Percentiles rank a stretch among this genome's conserved stretches.
phyloP scores from a whole-genome alignment of 129 eudicot genomes.

The Smallanthus sonchifolius region DNA sequence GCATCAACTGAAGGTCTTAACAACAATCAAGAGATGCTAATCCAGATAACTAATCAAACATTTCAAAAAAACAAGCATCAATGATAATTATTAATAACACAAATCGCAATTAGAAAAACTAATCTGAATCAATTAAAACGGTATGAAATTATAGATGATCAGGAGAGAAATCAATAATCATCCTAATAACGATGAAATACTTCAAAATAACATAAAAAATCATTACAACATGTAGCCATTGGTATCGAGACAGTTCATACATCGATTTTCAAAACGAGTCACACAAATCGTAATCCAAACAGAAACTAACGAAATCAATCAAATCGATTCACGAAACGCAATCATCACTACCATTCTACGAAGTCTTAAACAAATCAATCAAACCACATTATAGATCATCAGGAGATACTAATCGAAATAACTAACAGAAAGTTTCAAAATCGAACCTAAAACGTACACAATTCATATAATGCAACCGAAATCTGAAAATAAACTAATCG shows the following conservation, averaged over 20 bases:
- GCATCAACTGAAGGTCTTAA: background rate
- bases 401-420: background rate
- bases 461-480: background rate
- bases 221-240: background rate
- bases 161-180: background rate
- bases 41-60: background rate
- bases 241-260: background rate
- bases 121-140: background rate
- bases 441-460: background rate
- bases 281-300: background rate
- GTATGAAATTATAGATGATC: background rate
- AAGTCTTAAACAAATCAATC: background rate
- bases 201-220: background rate
- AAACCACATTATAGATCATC: slow-evolving; percentile 1
- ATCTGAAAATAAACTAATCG: slow-evolving; percentile 6
- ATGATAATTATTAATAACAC: background rate
- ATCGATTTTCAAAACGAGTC: background rate
- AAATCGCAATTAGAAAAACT: background rate
- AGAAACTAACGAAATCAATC: background rate
- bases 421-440: background rate
- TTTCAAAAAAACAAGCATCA: background rate
- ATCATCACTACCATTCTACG: background rate
- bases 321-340: background rate
- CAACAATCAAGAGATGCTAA: background rate
- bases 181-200: background rate